Conservation (phyloP, 768 basidiomycete genomes). For the Macrolepiota albuminosa region DNA sequence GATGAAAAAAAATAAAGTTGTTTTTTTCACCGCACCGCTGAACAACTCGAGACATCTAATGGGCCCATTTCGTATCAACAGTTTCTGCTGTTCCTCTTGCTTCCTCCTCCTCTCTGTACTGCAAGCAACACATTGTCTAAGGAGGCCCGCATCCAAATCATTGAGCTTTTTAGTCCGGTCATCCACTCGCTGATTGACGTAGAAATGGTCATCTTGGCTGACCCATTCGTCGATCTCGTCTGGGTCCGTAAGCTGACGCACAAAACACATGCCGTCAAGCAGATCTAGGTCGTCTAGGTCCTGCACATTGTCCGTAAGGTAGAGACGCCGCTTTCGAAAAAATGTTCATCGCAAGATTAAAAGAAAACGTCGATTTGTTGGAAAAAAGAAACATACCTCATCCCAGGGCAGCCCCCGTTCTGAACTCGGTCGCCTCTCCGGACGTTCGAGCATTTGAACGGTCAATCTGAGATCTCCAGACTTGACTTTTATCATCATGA, state of each 20-base stretch:
- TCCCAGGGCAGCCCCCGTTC: slow-evolving; percentile 24
- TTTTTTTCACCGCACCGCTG: slow-evolving; percentile 39
- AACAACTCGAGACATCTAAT: slow-evolving; percentile 66
- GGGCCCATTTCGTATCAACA: slow-evolving; percentile 34
- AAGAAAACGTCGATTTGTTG: neutral
- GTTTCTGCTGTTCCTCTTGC: slow-evolving; percentile 23
- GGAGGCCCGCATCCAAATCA: slow-evolving; percentile 16
- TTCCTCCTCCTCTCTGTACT: slow-evolving; percentile 23
- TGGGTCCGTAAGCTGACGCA: slow-evolving; percentile 30
- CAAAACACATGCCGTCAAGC: slow-evolving; percentile 54
- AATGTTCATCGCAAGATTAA: neutral
- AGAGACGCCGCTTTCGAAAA: slow-evolving; percentile 35
- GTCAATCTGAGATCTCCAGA: slow-evolving; percentile 21
- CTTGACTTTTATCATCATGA: slow-evolving; percentile 31
- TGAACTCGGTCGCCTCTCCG: slow-evolving; percentile 16
- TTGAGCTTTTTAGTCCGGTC: slow-evolving; percentile 15
- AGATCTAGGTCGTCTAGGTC: slow-evolving; percentile 27
- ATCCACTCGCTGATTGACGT: slow-evolving; percentile 34
- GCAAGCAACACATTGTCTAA: slow-evolving; percentile 39
- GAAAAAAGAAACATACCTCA: slow-evolving; percentile 29
- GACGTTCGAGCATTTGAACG: slow-evolving; percentile 42
- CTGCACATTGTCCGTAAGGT: slow-evolving; percentile 25
- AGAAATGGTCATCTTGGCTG: slow-evolving; percentile 54
- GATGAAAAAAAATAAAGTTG: neutral
- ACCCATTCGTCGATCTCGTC: slow-evolving; percentile 44